These are phyloP conservation scores for Candida stauntonica DNA, from an alignment of 805 yeast species.

Conservation along the genomic window DNA sequence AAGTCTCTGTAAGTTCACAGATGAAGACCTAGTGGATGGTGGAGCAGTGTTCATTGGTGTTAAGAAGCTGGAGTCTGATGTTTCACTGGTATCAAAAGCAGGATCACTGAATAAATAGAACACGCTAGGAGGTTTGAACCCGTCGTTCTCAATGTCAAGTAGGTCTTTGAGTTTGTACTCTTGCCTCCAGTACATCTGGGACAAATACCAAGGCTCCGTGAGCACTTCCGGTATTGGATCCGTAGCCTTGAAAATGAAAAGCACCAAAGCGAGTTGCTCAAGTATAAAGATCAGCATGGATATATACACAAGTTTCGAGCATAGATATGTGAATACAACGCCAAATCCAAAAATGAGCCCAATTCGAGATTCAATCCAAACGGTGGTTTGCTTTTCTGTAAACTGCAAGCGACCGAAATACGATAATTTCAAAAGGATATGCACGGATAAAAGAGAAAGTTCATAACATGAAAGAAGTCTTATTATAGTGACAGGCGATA, in stretches of 20 bases:
- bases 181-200: conserved; percentile 17
- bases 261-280: conserved; percentile 18
- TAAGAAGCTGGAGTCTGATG: not conserved
- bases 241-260: conserved; percentile 13
- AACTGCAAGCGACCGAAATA: conserved; percentile 19
- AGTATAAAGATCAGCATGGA: conserved; percentile 12
- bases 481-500: conserved; percentile 8
- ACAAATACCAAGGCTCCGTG: conserved; percentile 17
- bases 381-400: conserved; percentile 9
- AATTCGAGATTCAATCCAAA: conserved; percentile 21
- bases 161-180: conserved; percentile 3
- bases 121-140: conserved; percentile 15
- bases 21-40: not conserved
- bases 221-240: conserved; percentile 19
- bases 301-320: conserved; percentile 8
- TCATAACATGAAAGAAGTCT: conserved; percentile 6
- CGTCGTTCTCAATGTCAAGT: conserved; percentile 10
- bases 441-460: conserved; percentile 9
- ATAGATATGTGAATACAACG: conserved; percentile 7
- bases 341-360: conserved; percentile 21
- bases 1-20: not conserved
- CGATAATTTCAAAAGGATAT: conserved; percentile 9
- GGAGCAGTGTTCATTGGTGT: not conserved
- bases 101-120: conserved; percentile 6
- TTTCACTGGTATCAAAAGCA: not conserved